phyloP scores from a whole-genome alignment of 371 early-diverging fungal genomes.

The Syncephalastrum monosporum region DNA sequence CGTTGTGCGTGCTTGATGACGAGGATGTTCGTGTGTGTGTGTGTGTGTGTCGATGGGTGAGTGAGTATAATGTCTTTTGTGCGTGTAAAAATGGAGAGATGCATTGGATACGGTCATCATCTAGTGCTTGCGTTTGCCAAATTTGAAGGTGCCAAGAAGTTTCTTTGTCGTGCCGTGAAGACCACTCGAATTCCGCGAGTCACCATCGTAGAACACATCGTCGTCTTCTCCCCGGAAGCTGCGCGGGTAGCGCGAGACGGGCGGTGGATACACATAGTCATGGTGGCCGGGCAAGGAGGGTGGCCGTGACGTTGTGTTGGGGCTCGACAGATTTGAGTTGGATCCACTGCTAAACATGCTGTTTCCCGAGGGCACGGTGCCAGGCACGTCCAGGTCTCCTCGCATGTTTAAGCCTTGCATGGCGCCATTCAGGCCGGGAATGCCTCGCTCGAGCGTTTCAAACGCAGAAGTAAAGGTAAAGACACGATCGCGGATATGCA shows the following conservation, averaged over 20 bases:
- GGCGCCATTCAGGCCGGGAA: constrained; percentile 26
- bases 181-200: constrained; percentile 13
- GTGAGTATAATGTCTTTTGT: no score
- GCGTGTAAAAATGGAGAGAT: no score
- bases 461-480: constrained; percentile 53
- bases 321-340: constrained; percentile 13
- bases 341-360: constrained; percentile 10
- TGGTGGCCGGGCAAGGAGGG: constrained; percentile 10
- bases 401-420: constrained; percentile 23
- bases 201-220: constrained; percentile 12
- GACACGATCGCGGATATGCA: constrained; percentile 44
- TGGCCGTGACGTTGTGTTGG: constrained; percentile 13
- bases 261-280: constrained; percentile 7
- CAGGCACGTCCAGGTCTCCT: constrained; percentile 19
- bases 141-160: constrained; percentile 14
- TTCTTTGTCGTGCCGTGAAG: constrained; percentile 14
- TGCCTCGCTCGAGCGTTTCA: constrained; percentile 43
- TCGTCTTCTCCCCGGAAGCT: constrained; percentile 16
- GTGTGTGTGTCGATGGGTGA: background rate
- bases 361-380: background rate
- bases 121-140: constrained; percentile 15
- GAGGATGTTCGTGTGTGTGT: background rate
- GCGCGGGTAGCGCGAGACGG: constrained; percentile 12
- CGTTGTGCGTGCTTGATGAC: no score
- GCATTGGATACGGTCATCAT: no score